Base-by-base conservation (phyloP, 805 yeast genomes). In the Kodamaea laetipori region DNA sequence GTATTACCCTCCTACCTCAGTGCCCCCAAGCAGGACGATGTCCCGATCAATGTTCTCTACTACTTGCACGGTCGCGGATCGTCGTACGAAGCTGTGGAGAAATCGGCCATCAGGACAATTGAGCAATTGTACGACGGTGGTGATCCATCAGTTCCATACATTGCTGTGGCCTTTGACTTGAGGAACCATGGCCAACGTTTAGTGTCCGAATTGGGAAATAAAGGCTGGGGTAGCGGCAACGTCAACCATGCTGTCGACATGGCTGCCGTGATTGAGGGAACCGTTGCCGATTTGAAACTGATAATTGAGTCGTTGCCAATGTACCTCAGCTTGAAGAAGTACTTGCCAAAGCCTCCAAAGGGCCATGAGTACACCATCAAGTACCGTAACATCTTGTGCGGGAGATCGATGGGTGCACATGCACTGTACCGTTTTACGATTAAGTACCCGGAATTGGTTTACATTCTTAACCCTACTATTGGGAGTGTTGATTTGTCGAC, bases 371-470 rank as follows among this genome's bases (percentile, higher is more conserved):
- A 55, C n/a, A 41, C 51, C 17, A 46, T 71, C 37, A 50, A 52
- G 41, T 66, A 43, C 55, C 57, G 38, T 45, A 73, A 72, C 55
- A 66, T 74, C 33, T 57, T 76, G 21, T 52, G 70, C 9, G 86
- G 86, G 1, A 66, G 66, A 31, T 78, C 84, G 0, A 63, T 79
- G 35, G 84, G 85, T 2, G 86, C 80, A 0, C 84, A 81, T 56
- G 65, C 73, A n/a, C 64, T 73, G 23, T 76, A 77, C 65, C 59
- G 73, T 50, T 69, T 60, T 57, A 79, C 68, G 15, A 53, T 59
- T 37, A 52, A 51, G 47, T 64, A 67, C 51, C 73, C 77, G 3
- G 56, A 66, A 3, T 50, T 55, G 40, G 69, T 73, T 12, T 57
- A 61, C 11, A 65, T 66, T 21, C 65, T 74, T 11, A 71, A 73